phyloP scores from a whole-genome alignment of 345 rosid genomes.

The Ceriops zippeliana region DNA sequence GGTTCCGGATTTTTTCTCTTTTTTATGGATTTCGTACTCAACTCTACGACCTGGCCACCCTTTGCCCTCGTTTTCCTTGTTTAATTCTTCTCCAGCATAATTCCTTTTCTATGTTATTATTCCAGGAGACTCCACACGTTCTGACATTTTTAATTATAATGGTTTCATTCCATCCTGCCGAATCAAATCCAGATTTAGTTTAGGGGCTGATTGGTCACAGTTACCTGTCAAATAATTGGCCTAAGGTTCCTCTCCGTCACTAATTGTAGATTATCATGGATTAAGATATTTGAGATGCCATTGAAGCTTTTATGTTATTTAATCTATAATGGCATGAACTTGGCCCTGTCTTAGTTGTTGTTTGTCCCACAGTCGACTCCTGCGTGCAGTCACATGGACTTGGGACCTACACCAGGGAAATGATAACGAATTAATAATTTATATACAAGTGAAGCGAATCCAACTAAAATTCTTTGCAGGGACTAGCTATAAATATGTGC shows the following conservation, averaged over 20 bases:
- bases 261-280: slow-evolving; percentile 23
- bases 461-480: slow-evolving; percentile 26
- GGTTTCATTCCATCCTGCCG: slow-evolving; percentile 14
- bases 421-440: slow-evolving; percentile 26
- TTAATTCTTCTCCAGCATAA: slow-evolving; percentile 11
- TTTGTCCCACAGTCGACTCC: slow-evolving; percentile 52
- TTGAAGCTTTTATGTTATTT: slow-evolving; percentile 19
- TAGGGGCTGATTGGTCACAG: slow-evolving; percentile 14
- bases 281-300: slow-evolving; percentile 17
- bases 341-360: slow-evolving; percentile 51
- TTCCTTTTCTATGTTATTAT: slow-evolving; percentile 18
- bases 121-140: slow-evolving; percentile 41
- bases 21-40: slow-evolving; percentile 25
- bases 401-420: slow-evolving; percentile 28
- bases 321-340: slow-evolving; percentile 33
- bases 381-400: slow-evolving; percentile 34
- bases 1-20: slow-evolving; percentile 7
- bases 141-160: slow-evolving; percentile 22
- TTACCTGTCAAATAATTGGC: slow-evolving; percentile 25
- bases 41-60: slow-evolving; percentile 55
- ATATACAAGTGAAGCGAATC: slow-evolving; percentile 40
- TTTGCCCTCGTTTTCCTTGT: slow-evolving; percentile 12
- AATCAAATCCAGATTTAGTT: not conserved
- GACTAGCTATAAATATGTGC: slow-evolving; percentile 34
- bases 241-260: slow-evolving; percentile 11